Evolutionary conservation across 148 eudicot species (phyloP).

Genomic region (Camellia granthamiana): DNA sequence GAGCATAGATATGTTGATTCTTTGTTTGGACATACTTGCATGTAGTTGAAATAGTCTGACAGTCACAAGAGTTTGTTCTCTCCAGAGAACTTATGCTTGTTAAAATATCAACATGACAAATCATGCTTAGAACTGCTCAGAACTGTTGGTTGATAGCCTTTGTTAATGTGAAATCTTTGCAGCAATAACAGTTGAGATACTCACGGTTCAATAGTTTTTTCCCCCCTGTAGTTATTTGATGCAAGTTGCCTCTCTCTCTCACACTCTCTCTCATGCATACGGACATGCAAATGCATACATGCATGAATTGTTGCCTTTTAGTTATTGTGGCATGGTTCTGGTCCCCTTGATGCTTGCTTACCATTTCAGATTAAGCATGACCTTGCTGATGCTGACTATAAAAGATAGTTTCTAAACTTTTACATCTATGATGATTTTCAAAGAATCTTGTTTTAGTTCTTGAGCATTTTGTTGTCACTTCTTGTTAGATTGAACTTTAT

Average conservation of each 20-base stretch:
- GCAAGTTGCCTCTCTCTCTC: neutral
- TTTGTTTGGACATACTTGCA: neutral
- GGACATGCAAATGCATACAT: neutral
- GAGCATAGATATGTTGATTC: neutral
- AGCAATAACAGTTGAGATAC: neutral
- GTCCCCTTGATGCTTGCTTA: too few species aligned
- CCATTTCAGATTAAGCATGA: too few species aligned
- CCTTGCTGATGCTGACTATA: too few species aligned
- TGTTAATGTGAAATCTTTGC: neutral
- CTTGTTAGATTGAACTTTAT: too few species aligned
- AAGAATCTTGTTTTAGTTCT: too few species aligned
- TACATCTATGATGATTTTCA: too few species aligned
- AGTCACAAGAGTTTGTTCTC: neutral
- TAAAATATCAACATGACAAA: neutral
- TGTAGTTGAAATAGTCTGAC: too few species aligned
- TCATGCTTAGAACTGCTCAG: neutral
- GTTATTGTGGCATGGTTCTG: too few species aligned
- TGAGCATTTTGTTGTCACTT: too few species aligned
- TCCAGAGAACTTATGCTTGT: neutral
- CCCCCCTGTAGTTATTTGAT: neutral
- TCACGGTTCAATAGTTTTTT: too few species aligned
- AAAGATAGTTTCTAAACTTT: too few species aligned
- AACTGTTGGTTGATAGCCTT: neutral
- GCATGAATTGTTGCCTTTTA: too few species aligned
- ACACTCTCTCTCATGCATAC: neutral